phyloP scores from a whole-genome alignment of 768 basidiomycete species.

The Aureoboletus auriporus region DNA sequence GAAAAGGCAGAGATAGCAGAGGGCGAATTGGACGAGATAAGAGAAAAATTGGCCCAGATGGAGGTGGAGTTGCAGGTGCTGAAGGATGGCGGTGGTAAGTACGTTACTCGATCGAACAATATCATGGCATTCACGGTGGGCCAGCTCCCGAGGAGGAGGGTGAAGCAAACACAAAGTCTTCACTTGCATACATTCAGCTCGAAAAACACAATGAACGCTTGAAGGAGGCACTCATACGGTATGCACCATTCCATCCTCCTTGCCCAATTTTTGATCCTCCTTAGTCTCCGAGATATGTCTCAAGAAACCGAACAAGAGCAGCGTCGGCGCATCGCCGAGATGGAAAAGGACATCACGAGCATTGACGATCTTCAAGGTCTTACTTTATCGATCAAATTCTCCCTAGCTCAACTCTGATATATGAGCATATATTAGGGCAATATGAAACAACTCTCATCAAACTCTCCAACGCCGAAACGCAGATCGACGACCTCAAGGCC shows the following conservation, averaged over 20 bases:
- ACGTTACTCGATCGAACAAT: neutral
- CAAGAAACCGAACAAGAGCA: constrained; percentile 86
- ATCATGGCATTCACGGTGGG: constrained; percentile 2
- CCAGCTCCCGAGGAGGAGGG: constrained; percentile 26
- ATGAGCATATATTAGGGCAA: constrained; percentile 46
- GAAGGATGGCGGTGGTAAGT: constrained; percentile 48
- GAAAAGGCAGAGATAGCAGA: constrained; percentile 83
- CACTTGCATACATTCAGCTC: constrained; percentile 75
- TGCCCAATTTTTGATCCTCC: neutral
- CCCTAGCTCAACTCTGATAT: constrained; percentile 2
- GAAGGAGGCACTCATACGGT: constrained; percentile 91
- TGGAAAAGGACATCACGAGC: constrained; percentile 82
- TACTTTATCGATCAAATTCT: neutral
- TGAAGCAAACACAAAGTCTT: constrained; percentile 44
- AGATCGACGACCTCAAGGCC: constrained; percentile 89
- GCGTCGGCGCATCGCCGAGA: constrained; percentile 71
- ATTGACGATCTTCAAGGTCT: constrained; percentile 79
- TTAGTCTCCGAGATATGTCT: constrained; percentile 82
- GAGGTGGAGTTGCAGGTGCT: constrained; percentile 84
- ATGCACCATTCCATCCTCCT: constrained; percentile 11
- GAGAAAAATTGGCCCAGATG: constrained; percentile 70
- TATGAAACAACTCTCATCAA: constrained; percentile 78
- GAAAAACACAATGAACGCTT: constrained; percentile 96
- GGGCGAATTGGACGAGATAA: constrained; percentile 71
- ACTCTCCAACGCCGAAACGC: constrained; percentile 82